Evolutionary conservation across 331 rosid genomes (phyloP).

Genomic region (Acacia pycnantha): DNA sequence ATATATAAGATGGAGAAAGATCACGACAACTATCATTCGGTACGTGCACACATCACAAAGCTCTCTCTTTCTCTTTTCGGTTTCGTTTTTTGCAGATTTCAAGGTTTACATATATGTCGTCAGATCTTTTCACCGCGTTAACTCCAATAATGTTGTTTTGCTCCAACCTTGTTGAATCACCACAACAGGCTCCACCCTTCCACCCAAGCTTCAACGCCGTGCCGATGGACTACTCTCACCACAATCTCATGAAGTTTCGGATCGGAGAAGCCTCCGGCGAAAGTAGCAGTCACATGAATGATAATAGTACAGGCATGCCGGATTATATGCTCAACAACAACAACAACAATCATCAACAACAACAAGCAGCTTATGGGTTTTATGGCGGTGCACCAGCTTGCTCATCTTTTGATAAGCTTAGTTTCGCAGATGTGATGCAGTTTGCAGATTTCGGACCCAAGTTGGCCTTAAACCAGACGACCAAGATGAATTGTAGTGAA

Average conservation of each 20-base stretch:
- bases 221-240: slow-evolving; percentile 43
- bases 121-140: slow-evolving; percentile 34
- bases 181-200: slow-evolving; percentile 50
- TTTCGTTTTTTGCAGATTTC: slow-evolving; percentile 9
- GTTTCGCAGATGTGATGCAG: slow-evolving; percentile 95
- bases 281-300: slow-evolving; percentile 28
- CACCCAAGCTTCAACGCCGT: slow-evolving; percentile 50
- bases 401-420: slow-evolving; percentile 57
- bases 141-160: slow-evolving; percentile 48
- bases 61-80: not conserved
- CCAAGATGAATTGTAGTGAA: slow-evolving; percentile 23
- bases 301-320: slow-evolving; percentile 31
- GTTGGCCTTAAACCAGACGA: slow-evolving; percentile 58
- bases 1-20: slow-evolving; percentile 74
- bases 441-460: slow-evolving; percentile 99
- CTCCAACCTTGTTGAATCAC: slow-evolving; percentile 23
- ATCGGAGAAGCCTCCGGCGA: slow-evolving; percentile 43
- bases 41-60: slow-evolving; percentile 49
- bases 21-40: slow-evolving; percentile 60
- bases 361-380: slow-evolving; percentile 33
- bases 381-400: slow-evolving; percentile 24
- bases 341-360: slow-evolving; percentile 33
- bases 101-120: slow-evolving; percentile 10
- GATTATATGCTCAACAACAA: slow-evolving; percentile 57
- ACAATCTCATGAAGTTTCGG: slow-evolving; percentile 46